A percentile compares a stretch with the other conserved stretches of the same genome.
phyloP scores from a whole-genome alignment of 2,329 filamentous ascomycete species.

The Thelonectria blattea region DNA sequence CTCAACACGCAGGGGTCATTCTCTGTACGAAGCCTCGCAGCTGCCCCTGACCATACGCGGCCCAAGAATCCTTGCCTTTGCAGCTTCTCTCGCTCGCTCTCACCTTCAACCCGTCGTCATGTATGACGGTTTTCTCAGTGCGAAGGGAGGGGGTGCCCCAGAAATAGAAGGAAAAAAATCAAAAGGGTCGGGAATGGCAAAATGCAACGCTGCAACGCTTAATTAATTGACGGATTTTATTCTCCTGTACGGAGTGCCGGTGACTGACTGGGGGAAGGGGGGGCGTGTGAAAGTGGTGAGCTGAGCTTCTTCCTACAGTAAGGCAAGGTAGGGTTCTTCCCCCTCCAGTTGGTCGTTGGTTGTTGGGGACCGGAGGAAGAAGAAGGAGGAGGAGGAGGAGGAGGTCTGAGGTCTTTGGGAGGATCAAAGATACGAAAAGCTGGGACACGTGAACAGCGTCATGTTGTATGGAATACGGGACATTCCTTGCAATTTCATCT shows the following conservation, averaged over 20 bases:
- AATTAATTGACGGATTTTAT: slow-evolving; percentile 10
- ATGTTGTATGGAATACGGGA: slow-evolving; percentile 10
- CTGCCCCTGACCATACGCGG: neutral
- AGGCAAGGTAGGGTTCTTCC: neutral
- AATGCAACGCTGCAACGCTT: slow-evolving; percentile 16
- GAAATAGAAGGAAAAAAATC: slow-evolving; percentile 21
- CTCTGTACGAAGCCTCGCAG: too few relatives aligned
- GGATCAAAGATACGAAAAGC: neutral
- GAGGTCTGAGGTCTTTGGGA: slow-evolving; percentile 5
- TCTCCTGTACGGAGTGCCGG: neutral
- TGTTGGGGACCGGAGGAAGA: neutral
- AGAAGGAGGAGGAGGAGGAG: neutral
- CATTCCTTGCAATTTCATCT: slow-evolving; percentile 18
- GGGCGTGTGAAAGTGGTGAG: too few relatives aligned
- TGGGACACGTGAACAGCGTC: slow-evolving; percentile 12
- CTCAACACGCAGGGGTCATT: neutral
- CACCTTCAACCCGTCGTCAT: neutral
- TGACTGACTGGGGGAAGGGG: neutral
- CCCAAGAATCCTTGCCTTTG: neutral
- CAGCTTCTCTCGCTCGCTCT: too few relatives aligned
- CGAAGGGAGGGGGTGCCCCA: slow-evolving; percentile 8
- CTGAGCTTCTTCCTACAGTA: too few relatives aligned
- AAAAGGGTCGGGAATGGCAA: neutral
- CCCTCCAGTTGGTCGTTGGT: slow-evolving; percentile 1
- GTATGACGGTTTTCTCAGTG: slow-evolving; percentile 5